Evolutionary conservation across 169 alveolate species (phyloP), one percentile per base, ranked within the genome.

Genomic region (Cryptosporidium tyzzeri): DNA sequence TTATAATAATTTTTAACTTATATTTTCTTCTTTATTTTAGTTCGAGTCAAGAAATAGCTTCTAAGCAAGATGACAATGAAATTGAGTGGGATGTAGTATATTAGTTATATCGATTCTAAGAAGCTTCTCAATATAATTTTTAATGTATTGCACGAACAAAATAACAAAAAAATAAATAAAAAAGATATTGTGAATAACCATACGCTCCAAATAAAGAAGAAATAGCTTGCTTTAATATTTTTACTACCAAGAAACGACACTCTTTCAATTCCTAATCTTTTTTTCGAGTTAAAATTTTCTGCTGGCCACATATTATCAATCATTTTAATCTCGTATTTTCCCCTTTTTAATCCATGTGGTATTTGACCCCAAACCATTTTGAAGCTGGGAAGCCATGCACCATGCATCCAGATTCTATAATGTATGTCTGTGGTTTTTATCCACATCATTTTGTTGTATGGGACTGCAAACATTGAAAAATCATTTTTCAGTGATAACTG

Each of bases 291-390:
- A 62, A 80, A 80, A 41, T 62, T 44, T 62, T 80, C 89, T 37
- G 89, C 89, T 62, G 89, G 89, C 89, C 89, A 80, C 73, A 62
- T 26, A 26, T 80, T 80, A 23, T 37, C 14, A 29, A 29, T 80
- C 65, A 80, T 80, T 26, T 65, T 80, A 62, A 80, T 44, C 62
- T 62, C 89, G 18, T 80, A 80, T 9, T 29, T 35, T 41, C 89
- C 89, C 9, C 10, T 59, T 26, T 35, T 33, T 45, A 80, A 31
- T 31, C 45, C 14, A 18, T 80, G 69, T 0, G 59, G 65, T 62
- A 80, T 80, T 62, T 80, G 71, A 8, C 80, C 89, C 89, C 89
- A 80, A 45, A 80, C 89, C 89, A 80, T 80, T 26, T 80, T 80
- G 70, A 80, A 80, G 26, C 62, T 80, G 14, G 89, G 89, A 45